Base-by-base conservation (phyloP, 2,329 filamentous ascomycete genomes). In the Nigrospora sphaerica region DNA sequence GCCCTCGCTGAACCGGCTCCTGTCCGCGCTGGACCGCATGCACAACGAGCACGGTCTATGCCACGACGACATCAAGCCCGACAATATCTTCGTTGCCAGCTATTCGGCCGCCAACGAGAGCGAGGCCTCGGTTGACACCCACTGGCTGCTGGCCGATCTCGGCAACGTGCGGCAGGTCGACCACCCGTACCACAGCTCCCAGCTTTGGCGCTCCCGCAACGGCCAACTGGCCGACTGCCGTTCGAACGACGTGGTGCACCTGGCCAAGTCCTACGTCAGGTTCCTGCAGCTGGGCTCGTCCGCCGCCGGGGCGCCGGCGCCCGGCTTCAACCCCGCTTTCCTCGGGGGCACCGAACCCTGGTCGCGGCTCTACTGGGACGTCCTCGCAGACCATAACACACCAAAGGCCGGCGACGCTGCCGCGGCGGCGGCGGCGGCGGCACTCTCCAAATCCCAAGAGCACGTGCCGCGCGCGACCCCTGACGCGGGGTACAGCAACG, bases 21-120 rank as follows among this genome's bases (percentile, higher is more conserved):
- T 65, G 11, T 46, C 47, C 3, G 55, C 53, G 1, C 52, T 64
- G n/a, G 49, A 51, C 28, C 33, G 39, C 17, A 57, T 64, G 39
- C 62, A 64, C 49, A 39, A 19, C 11, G 18, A 50, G 2, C 46
- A 56, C 14, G 39, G 51, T 6, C 54, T 64, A 2, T 65, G 62
- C 35, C 61, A 64, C 45, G 62, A 65, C 39, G 62, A 65, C 38
- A 48, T 65, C 42, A 64, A 64, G 47, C 49, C 55, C 9, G 60
- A 59, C 44, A 65, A 64, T 34, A 58, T 65, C 41, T 61, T 65
- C 42, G 48, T 62, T 12, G 49, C 49, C 1, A 50, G 48, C 3
- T 28, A 28, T 28, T 31, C 14, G 14, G 19, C 35, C 10, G 10
- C 42, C 32, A 13, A 44, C 31, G 41, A 32, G 37, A 19, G 14